phyloP scores from a whole-genome alignment of 2,329 filamentous ascomycete genomes.

The Fusarium albosuccineum region DNA sequence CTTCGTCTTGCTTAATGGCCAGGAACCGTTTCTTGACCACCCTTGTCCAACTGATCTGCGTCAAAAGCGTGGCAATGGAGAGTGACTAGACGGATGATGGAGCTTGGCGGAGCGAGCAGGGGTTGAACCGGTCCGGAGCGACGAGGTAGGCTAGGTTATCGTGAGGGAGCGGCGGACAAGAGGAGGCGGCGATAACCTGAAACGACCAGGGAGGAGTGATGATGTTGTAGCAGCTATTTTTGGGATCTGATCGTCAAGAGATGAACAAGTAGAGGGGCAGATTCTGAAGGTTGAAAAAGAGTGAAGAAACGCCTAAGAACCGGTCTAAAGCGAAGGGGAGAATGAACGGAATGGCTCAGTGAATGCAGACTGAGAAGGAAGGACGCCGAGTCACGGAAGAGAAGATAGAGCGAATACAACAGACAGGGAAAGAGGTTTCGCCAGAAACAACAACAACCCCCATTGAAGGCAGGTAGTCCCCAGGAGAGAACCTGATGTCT shows the following conservation, averaged over 20 bases:
- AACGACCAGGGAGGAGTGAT: conserved; percentile 30
- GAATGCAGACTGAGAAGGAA: conserved; percentile 3
- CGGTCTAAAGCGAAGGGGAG: conserved; percentile 14
- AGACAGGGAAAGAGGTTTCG: too few relatives aligned
- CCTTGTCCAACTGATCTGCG: conserved; percentile 37
- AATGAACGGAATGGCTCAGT: background rate
- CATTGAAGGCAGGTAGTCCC: too few relatives aligned
- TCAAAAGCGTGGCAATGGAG: conserved; percentile 15
- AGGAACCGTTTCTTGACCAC: conserved; percentile 36
- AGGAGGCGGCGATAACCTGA: conserved; percentile 30
- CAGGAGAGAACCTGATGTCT: too few relatives aligned
- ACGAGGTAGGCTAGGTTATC: conserved; percentile 33
- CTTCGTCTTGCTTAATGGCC: conserved; percentile 17
- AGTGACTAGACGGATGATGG: conserved; percentile 23
- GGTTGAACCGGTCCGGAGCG: conserved; percentile 22
- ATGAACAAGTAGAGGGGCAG: conserved; percentile 19
- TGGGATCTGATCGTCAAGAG: conserved; percentile 19
- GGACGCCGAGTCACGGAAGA: background rate
- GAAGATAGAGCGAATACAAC: too few relatives aligned
- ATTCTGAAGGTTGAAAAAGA: conserved; percentile 10
- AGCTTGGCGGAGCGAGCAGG: conserved; percentile 21
- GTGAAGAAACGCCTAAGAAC: conserved; percentile 12
- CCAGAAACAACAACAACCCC: too few relatives aligned
- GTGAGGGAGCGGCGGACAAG: conserved; percentile 17
- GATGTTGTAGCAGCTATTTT: conserved; percentile 30